Percentiles rank a stretch among this genome's conserved stretches.
Conservation (phyloP, 805 yeast species). For the Jamesozyma piceae region DNA sequence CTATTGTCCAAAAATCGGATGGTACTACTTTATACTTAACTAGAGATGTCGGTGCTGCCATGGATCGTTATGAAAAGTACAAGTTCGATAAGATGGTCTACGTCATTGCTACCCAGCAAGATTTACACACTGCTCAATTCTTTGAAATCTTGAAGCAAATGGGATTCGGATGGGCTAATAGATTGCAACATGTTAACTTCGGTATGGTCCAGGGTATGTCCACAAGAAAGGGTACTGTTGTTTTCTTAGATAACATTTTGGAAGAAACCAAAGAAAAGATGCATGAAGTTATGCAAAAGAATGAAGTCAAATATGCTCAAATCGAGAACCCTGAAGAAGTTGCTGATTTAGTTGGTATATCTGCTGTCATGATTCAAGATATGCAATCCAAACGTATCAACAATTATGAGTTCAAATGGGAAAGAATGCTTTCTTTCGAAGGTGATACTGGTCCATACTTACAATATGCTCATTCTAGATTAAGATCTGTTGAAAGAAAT, state of each 20-base stretch:
- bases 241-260: slow-evolving; percentile 87
- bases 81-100: slow-evolving; percentile 93
- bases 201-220: slow-evolving; percentile 99
- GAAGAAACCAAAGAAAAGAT: slow-evolving; percentile 89
- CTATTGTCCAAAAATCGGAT: slow-evolving; percentile 85
- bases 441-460: slow-evolving; percentile 99
- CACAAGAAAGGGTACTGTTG: slow-evolving; percentile 96
- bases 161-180: slow-evolving; percentile 81
- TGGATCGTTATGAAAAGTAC: slow-evolving; percentile 74
- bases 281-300: slow-evolving; percentile 94
- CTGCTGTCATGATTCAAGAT: slow-evolving; percentile 98
- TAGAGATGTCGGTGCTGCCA: slow-evolving; percentile 95
- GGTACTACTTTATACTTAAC: slow-evolving; percentile 92
- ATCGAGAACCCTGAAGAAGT: slow-evolving; percentile 88
- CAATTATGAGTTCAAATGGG: slow-evolving; percentile 95
- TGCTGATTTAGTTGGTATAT: slow-evolving; percentile 91
- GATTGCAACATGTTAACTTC: slow-evolving; percentile 75
- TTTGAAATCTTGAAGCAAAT: slow-evolving; percentile 86
- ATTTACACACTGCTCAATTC: slow-evolving; percentile 85
- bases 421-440: slow-evolving; percentile 94
- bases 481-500: slow-evolving; percentile 88
- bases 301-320: slow-evolving; percentile 83
- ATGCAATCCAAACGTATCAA: slow-evolving; percentile 96
- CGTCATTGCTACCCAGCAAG: slow-evolving; percentile 94
- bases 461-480: slow-evolving; percentile 96